phyloP scores from a whole-genome alignment of 331 rosid species.

The Arachis monticola region DNA sequence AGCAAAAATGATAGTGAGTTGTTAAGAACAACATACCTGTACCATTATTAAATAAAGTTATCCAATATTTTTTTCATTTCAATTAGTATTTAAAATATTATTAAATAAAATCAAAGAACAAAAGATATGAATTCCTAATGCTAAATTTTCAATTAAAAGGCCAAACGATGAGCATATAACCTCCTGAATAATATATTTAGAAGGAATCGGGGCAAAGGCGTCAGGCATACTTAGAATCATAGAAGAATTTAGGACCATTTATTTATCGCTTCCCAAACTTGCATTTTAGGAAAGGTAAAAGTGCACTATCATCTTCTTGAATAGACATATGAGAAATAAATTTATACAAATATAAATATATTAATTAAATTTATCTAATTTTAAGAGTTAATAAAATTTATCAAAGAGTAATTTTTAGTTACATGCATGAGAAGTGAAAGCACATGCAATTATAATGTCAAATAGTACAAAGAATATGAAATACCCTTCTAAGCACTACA shows the following conservation, averaged over 20 bases:
- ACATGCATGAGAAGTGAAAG: slow-evolving; percentile 23
- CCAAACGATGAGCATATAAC: too few relatives aligned
- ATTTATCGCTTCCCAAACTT: slow-evolving; percentile 93
- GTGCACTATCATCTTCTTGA: slow-evolving; percentile 95
- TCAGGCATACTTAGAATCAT: slow-evolving; percentile 95
- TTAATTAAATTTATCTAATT: neutral
- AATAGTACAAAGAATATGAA: neutral
- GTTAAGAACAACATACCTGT: too few relatives aligned
- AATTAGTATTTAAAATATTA: too few relatives aligned
- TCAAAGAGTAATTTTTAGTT: slow-evolving; percentile 3
- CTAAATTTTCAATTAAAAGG: too few relatives aligned
- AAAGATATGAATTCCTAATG: too few relatives aligned
- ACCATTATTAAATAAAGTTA: too few relatives aligned
- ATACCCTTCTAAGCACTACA: slow-evolving; percentile 13
- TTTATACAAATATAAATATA: neutral
- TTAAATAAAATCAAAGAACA: too few relatives aligned
- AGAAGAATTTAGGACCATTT: slow-evolving; percentile 89
- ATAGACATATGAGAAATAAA: slow-evolving; percentile 41
- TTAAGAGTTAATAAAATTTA: slow-evolving; percentile 23
- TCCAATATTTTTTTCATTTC: too few relatives aligned
- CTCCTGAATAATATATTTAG: too few relatives aligned
- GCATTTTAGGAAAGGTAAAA: slow-evolving; percentile 88
- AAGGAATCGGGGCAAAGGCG: slow-evolving; percentile 70
- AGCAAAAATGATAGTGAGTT: too few relatives aligned
- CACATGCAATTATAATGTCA: slow-evolving; percentile 4